These are phyloP conservation scores for Hypoxylon lenormandii DNA, from an alignment of 495 filamentous ascomycete genomes.

Conservation along the genomic window DNA sequence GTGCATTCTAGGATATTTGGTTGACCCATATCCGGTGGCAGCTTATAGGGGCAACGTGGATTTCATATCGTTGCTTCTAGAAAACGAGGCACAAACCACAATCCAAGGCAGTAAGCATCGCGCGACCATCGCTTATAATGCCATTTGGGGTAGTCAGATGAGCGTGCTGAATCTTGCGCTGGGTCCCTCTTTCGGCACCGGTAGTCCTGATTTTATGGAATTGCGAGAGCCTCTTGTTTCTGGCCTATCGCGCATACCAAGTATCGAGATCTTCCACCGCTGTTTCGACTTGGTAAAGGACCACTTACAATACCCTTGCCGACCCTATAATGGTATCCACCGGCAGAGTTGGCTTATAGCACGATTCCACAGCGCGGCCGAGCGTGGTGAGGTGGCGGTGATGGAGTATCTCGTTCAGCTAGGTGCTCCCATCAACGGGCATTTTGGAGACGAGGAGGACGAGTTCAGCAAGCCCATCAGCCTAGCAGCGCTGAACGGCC, in stretches of 20 bases:
- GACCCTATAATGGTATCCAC: background rate
- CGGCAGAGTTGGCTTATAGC: background rate
- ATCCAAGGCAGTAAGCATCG: background rate
- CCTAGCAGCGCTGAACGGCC: background rate
- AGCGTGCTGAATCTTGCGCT: background rate
- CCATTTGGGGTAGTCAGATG: background rate
- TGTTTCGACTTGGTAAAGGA: background rate
- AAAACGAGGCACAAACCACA: background rate
- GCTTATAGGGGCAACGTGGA: background rate
- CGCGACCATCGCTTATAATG: background rate
- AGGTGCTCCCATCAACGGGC: background rate
- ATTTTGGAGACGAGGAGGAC: background rate
- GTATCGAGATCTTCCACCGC: background rate
- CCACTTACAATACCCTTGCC: background rate
- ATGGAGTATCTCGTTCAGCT: background rate
- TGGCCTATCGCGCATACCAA: background rate
- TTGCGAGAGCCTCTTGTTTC: background rate
- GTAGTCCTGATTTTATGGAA: background rate
- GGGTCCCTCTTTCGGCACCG: background rate
- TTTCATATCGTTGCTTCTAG: background rate
- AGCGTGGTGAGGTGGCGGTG: background rate
- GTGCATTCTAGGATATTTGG: background rate
- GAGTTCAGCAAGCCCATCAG: background rate
- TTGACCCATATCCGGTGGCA: background rate
- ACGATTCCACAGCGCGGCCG: background rate